A percentile compares a stretch with the other conserved stretches of the same genome.
Evolutionary conservation across 1,284 basidiomycete species (phyloP).

Genomic region (Meira nashicola): DNA sequence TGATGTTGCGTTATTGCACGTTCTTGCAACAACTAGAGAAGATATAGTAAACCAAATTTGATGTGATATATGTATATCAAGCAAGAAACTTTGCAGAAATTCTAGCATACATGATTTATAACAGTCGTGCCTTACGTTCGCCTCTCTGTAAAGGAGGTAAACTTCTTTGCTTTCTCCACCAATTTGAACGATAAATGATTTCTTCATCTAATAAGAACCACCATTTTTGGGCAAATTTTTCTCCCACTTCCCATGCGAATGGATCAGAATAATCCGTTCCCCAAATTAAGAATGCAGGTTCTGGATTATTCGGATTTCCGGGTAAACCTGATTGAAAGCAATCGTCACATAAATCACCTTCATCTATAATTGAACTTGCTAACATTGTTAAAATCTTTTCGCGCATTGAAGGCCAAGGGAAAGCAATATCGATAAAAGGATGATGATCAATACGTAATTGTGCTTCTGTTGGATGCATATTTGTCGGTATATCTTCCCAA

Average conservation of each 20-base stretch:
- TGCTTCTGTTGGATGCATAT: constrained; percentile 9
- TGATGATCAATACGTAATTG: constrained; percentile 16
- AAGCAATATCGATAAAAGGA: constrained; percentile 24
- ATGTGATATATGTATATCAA: no score
- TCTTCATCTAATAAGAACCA: constrained; percentile 29
- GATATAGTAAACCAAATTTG: no score
- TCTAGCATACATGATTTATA: no score
- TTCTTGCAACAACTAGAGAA: no score
- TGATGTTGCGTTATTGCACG: no score
- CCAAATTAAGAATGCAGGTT: constrained; percentile 22
- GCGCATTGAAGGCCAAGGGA: constrained; percentile 28
- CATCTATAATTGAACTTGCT: constrained; percentile 17
- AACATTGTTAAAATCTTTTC: constrained; percentile 26
- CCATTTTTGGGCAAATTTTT: constrained; percentile 27
- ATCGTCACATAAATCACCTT: constrained; percentile 24
- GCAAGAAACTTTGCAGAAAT: no score
- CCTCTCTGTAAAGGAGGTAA: constrained; percentile 9
- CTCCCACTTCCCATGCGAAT: constrained; percentile 30
- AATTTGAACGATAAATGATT: constrained; percentile 24
- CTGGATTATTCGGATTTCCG: constrained; percentile 5
- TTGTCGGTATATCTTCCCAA: constrained; percentile 3
- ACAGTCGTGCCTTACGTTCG: no score
- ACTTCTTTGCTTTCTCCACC: constrained; percentile 32
- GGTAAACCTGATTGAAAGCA: constrained; percentile 5
- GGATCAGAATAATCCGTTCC: constrained; percentile 29